phyloP scores from a whole-genome alignment of 768 basidiomycete species.

The Mycena belliarum region DNA sequence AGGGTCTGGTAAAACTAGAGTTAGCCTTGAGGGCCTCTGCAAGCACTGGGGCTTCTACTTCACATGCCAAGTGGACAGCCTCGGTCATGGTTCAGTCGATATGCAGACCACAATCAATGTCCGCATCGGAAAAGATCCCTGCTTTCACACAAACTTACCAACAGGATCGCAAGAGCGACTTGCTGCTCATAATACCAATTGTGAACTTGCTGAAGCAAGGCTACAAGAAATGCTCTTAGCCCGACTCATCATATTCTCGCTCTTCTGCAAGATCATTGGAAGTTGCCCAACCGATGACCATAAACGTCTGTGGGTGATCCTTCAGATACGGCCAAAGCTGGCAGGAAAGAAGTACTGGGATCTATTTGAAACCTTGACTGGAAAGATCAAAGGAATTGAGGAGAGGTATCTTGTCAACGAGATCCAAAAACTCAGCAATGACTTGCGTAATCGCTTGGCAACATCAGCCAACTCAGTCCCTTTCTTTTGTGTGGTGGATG shows the following conservation, averaged over 20 bases:
- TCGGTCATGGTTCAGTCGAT: constrained; percentile 3
- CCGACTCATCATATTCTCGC: background rate
- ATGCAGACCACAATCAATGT: background rate
- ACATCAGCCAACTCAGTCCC: background rate
- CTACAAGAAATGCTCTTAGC: background rate
- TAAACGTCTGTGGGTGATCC: background rate
- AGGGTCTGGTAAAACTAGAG: constrained; percentile 15
- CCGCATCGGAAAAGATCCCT: background rate
- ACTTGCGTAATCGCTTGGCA: background rate
- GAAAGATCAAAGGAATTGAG: background rate
- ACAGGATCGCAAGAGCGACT: background rate
- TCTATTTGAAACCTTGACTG: background rate
- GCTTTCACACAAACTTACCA: background rate
- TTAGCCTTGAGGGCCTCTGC: constrained; percentile 8
- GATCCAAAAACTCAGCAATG: background rate
- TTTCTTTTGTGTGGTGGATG: background rate
- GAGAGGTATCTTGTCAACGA: background rate
- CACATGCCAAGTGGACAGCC: background rate
- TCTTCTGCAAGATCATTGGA: background rate
- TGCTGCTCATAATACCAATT: background rate
- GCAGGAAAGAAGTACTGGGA: background rate
- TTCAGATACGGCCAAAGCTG: background rate
- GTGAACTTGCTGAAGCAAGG: background rate
- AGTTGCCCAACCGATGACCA: background rate
- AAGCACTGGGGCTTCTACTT: constrained; percentile 9